Percentiles rank a stretch among this genome's conserved stretches.
Evolutionary conservation across 2,329 filamentous ascomycete genomes (phyloP).

Genomic region (Colletotrichum gloeosporioides): DNA sequence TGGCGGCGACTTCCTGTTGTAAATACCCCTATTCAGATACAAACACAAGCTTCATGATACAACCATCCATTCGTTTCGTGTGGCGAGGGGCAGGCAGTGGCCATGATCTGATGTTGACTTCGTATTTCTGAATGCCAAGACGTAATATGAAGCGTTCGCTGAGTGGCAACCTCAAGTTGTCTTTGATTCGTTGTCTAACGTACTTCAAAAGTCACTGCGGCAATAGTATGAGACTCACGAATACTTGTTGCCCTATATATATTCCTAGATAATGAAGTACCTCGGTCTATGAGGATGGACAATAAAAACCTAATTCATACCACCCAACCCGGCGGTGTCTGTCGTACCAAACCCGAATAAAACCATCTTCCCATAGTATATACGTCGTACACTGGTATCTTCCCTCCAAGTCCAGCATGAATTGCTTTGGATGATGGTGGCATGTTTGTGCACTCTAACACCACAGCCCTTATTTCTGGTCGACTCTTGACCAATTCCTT

Average conservation of each 20-base stretch:
- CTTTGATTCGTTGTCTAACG: not conserved
- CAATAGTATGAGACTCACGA: not conserved
- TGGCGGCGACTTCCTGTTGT: conserved; percentile 32
- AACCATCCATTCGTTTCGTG: accelerated
- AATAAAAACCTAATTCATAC: accelerated
- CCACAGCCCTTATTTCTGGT: conserved; percentile 20
- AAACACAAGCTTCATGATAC: not conserved
- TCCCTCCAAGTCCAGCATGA: conserved; percentile 26
- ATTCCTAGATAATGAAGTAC: accelerated
- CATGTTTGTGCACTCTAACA: conserved; percentile 42
- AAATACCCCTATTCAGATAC: not conserved
- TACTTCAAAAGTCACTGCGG: accelerated
- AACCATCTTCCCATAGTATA: conserved; percentile 39
- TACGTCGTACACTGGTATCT: conserved; percentile 39
- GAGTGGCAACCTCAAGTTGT: not conserved
- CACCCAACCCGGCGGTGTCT: conserved; percentile 9
- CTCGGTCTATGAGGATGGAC: accelerated
- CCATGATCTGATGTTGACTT: not conserved
- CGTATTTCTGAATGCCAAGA: accelerated
- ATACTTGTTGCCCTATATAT: accelerated
- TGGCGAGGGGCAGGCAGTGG: accelerated
- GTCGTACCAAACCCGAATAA: conserved; percentile 34
- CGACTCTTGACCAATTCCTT: not conserved
- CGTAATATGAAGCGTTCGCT: accelerated
- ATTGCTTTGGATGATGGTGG: conserved; percentile 37